Percentiles rank a stretch among this genome's conserved stretches.
Evolutionary conservation across 768 basidiomycete species (phyloP).

Genomic region (Cantharellus anzutake): DNA sequence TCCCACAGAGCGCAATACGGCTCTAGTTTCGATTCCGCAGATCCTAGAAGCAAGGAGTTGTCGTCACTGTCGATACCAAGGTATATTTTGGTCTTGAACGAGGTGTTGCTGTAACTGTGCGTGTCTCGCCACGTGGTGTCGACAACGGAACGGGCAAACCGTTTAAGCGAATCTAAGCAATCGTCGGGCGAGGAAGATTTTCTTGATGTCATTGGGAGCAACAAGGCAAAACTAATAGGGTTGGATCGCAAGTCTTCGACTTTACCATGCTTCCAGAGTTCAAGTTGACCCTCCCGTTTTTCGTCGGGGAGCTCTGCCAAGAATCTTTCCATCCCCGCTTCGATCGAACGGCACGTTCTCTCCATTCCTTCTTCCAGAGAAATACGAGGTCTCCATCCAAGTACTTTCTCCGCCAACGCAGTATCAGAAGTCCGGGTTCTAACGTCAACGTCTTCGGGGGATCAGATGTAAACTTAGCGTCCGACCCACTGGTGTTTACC

Average conservation of each 20-base stretch:
- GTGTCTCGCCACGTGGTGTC: constrained; percentile 30
- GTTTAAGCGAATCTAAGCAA: constrained; percentile 25
- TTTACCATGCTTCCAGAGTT: constrained; percentile 3
- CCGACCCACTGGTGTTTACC: constrained; percentile 13
- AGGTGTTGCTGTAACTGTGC: constrained; percentile 15
- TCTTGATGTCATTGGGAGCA: constrained; percentile 40
- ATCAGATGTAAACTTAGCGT: not conserved
- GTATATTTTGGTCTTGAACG: constrained; percentile 24
- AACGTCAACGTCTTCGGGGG: constrained; percentile 17
- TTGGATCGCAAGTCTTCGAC: constrained; percentile 7
- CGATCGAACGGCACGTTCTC: constrained; percentile 13
- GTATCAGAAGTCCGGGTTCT: constrained; percentile 35
- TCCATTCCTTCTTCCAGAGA: constrained; percentile 30
- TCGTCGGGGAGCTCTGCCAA: constrained; percentile 5
- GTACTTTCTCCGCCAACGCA: constrained; percentile 13
- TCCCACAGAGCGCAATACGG: constrained; percentile 20
- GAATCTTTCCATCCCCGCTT: too few relatives aligned
- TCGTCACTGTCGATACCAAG: constrained; percentile 36
- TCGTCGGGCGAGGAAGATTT: constrained; percentile 18
- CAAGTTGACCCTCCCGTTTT: constrained; percentile 30
- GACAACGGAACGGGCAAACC: constrained; percentile 26
- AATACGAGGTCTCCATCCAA: constrained; percentile 27
- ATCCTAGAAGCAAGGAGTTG: constrained; percentile 18
- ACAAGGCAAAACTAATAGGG: constrained; percentile 27
- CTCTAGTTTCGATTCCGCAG: constrained; percentile 17